Percentiles rank a stretch among this genome's conserved stretches.
Conservation (phyloP, 2,329 filamentous ascomycete species). For the Ophiostoma sp. region DNA sequence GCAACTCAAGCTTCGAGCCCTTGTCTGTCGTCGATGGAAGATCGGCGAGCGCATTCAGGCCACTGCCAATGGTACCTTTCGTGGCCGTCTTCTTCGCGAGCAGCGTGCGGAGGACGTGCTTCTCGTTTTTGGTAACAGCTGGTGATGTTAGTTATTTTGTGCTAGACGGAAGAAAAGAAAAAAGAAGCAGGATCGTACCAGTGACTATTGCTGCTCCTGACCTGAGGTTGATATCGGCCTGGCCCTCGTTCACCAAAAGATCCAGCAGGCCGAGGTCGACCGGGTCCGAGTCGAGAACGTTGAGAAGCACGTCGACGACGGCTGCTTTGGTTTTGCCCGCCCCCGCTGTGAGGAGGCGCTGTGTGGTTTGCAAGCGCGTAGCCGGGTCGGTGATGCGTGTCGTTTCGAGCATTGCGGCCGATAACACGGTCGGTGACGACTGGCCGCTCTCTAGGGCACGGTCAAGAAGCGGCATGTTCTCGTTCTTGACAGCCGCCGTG, state of each 20-base stretch:
- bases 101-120: background rate
- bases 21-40: background rate
- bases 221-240: background rate
- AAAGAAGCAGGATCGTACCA: background rate
- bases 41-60: background rate
- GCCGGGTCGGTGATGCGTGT: background rate
- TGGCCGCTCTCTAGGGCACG: background rate
- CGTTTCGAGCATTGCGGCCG: background rate
- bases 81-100: background rate
- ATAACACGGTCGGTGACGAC: background rate
- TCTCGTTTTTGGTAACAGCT: background rate
- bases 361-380: background rate
- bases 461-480: background rate
- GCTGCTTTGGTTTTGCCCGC: background rate
- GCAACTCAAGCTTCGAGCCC: background rate
- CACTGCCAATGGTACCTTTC: background rate
- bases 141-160: background rate
- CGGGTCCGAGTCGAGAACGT: background rate
- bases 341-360: background rate
- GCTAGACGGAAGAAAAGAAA: background rate
- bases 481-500: background rate
- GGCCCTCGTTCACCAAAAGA: background rate
- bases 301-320: background rate
- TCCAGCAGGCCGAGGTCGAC: background rate
- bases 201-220: background rate